Evolutionary conservation across 2,329 filamentous ascomycete species (phyloP).

Genomic region (Xylaria sp.): DNA sequence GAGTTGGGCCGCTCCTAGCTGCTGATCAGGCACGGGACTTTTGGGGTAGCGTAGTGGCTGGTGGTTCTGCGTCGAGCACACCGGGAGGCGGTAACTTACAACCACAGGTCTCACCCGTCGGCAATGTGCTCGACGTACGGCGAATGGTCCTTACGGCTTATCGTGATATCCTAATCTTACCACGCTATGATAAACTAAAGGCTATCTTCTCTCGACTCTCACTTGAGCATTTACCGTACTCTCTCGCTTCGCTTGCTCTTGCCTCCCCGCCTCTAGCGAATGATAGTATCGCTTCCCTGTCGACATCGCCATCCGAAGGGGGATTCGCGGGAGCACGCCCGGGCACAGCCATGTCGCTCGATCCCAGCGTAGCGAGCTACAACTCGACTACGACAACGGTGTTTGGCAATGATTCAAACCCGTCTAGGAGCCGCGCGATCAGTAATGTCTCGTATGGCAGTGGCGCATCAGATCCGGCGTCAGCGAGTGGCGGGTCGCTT

Average conservation of each 20-base stretch:
- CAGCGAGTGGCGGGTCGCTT: slow-evolving; percentile 53
- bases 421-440: slow-evolving; percentile 77
- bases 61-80: slow-evolving; percentile 48
- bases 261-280: slow-evolving; percentile 64
- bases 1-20: slow-evolving; percentile 81
- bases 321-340: slow-evolving; percentile 58
- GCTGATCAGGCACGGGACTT: slow-evolving; percentile 85
- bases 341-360: slow-evolving; percentile 78
- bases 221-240: slow-evolving; percentile 76
- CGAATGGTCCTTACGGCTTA: slow-evolving; percentile 88
- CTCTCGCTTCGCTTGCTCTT: slow-evolving; percentile 62
- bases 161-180: slow-evolving; percentile 87
- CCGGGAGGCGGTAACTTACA: slow-evolving; percentile 48
- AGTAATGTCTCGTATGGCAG: slow-evolving; percentile 81
- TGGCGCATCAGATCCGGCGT: slow-evolving; percentile 54
- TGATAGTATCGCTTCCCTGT: slow-evolving; percentile 59
- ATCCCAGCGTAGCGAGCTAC: slow-evolving; percentile 79
- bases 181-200: slow-evolving; percentile 88
- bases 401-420: slow-evolving; percentile 70
- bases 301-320: slow-evolving; percentile 57
- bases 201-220: slow-evolving; percentile 89
- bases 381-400: slow-evolving; percentile 83
- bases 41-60: slow-evolving; percentile 77
- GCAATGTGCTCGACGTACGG: slow-evolving; percentile 79
- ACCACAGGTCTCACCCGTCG: slow-evolving; percentile 59